A percentile compares a stretch with the other conserved stretches of the same genome.
Evolutionary conservation across 768 basidiomycete genomes (phyloP).

Genomic region (Mycena floridula): DNA sequence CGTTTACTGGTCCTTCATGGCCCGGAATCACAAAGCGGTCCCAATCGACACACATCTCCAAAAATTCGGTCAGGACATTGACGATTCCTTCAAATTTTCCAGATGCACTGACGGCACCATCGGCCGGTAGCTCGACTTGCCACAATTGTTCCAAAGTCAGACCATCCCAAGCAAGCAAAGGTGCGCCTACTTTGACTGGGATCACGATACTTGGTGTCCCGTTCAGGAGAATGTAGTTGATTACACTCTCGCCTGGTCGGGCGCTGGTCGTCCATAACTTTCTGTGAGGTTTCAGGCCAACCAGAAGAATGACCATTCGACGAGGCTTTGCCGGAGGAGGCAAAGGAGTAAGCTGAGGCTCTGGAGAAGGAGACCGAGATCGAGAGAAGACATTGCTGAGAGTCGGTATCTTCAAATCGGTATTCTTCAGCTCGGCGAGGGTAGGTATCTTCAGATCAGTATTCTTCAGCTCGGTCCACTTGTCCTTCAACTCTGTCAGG

Average conservation of each 20-base stretch:
- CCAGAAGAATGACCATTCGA: conserved; percentile 48
- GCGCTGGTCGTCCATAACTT: conserved; percentile 53
- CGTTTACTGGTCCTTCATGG: too few species aligned
- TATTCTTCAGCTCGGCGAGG: neutral
- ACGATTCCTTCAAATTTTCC: conserved; percentile 48
- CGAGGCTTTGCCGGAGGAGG: conserved; percentile 40
- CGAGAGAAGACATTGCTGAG: conserved; percentile 39
- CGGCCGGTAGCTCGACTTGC: conserved; percentile 38
- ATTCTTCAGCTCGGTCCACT: neutral
- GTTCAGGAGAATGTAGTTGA: conserved; percentile 55
- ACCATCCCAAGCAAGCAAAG: conserved; percentile 60
- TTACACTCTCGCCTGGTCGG: conserved; percentile 55
- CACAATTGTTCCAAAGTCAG: conserved; percentile 54
- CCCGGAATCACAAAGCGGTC: conserved; percentile 34
- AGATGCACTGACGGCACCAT: conserved; percentile 21
- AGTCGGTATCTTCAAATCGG: conserved; percentile 23
- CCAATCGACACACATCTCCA: conserved; percentile 62
- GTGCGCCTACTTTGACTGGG: conserved; percentile 53
- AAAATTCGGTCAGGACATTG: conserved; percentile 48
- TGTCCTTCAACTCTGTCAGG: conserved; percentile 1
- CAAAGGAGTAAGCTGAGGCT: conserved; percentile 35
- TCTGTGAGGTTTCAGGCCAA: conserved; percentile 58
- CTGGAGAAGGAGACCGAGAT: conserved; percentile 48
- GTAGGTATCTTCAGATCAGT: conserved; percentile 23
- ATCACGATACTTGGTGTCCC: conserved; percentile 56